Conservation (phyloP, 768 basidiomycete genomes). For the Gloeopeniophorella convolvens region DNA sequence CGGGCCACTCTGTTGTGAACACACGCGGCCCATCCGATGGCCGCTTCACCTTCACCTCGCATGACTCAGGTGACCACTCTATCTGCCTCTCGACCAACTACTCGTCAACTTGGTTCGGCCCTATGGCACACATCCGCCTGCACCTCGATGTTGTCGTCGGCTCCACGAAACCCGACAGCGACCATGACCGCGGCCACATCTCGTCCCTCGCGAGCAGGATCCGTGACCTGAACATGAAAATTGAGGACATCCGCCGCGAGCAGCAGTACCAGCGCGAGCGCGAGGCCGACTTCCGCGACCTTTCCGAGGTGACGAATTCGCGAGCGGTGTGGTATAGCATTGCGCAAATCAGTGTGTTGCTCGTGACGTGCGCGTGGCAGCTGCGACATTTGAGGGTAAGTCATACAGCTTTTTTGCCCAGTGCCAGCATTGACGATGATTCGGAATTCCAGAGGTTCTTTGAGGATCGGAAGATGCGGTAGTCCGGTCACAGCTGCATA, state of each 20-base stretch:
- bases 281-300: conserved; percentile 81
- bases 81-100: conserved; percentile 95
- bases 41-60: conserved; percentile 95
- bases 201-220: conserved; percentile 77
- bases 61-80: conserved; percentile 93
- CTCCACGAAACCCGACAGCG: conserved; percentile 75
- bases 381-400: conserved; percentile 82
- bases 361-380: conserved; percentile 90
- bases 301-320: conserved; percentile 89
- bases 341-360: conserved; percentile 75
- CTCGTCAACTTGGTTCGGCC: conserved; percentile 65
- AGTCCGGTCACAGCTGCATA: conserved; percentile 25
- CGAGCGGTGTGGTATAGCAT: conserved; percentile 93
- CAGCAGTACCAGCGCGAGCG: conserved; percentile 98
- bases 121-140: conserved; percentile 82
- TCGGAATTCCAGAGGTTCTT: conserved; percentile 59
- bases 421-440: neutral
- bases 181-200: conserved; percentile 81
- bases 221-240: conserved; percentile 87
- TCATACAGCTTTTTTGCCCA: conserved; percentile 1
- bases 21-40: conserved; percentile 89
- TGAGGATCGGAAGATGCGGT: conserved; percentile 77
- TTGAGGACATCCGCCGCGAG: conserved; percentile 89
- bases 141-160: conserved; percentile 95
- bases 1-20: conserved; percentile 73